phyloP scores from a whole-genome alignment of 148 eudicot genomes.

The Mesembryanthemum crystallinum region DNA sequence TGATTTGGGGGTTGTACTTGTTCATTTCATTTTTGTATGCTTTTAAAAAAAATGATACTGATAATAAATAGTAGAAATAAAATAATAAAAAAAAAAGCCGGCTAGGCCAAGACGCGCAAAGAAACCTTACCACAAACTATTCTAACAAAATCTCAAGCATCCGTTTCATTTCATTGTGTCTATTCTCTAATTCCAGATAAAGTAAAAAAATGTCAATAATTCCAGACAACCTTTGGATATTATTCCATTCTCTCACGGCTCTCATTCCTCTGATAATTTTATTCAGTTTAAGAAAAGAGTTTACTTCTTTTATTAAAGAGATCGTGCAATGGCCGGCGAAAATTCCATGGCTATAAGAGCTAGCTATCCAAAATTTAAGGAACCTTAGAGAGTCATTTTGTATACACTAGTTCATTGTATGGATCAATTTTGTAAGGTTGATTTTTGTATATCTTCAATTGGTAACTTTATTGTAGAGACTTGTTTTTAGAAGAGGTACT shows the following conservation, averaged over 20 bases:
- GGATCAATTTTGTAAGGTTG: no score
- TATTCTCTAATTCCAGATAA: neutral
- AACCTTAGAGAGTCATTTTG: neutral
- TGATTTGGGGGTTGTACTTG: no score
- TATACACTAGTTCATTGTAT: no score
- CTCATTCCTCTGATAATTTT: neutral
- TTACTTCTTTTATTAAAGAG: neutral
- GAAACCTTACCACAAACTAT: neutral
- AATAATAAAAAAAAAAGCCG: neutral
- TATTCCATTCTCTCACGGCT: conserved; percentile 1
- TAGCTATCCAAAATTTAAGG: neutral
- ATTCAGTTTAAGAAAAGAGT: neutral
- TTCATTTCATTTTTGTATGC: no score
- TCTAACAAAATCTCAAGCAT: neutral
- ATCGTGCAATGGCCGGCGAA: neutral
- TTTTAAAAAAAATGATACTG: no score
- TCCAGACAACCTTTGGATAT: neutral
- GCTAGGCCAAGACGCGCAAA: neutral
- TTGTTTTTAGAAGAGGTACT: no score
- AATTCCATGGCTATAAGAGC: neutral
- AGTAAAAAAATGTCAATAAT: neutral
- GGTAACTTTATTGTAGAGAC: no score
- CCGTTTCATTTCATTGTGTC: neutral
- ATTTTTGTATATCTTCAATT: no score
- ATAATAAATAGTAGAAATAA: no score